Evolutionary conservation across 495 filamentous ascomycete species (phyloP), one percentile per base, ranked within the genome.

Genomic region (Neurospora cerealis): DNA sequence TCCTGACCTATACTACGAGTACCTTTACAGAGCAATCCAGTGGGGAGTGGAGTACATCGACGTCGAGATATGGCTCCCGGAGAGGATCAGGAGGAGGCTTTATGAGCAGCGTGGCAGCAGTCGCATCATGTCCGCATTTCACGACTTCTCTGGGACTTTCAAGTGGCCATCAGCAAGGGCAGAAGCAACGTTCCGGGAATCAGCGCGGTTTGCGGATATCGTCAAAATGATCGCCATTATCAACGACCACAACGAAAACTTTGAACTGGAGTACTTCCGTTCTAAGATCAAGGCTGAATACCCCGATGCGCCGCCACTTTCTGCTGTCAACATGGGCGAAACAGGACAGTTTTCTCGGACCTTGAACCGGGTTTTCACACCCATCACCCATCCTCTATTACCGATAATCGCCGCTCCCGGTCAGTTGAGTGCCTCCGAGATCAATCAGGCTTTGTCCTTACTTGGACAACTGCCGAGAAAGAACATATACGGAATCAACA

Each of bases 1-100:
- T 74, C 92, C 92, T 19, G 81, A 83, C 8, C 75, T 94, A 46
- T 94, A 90, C 80, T 93, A 91, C 81, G 86, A 90, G 70, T 94
- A 95, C 78, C 87, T 96, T 2, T 90, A 88, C 70, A 87, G 91
- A 19, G 93, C 92, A 0, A 91, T 95, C 69, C 91, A 93, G 74
- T 95, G 92, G 92, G 93, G 93, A 4, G 92, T 93, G 41, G 93
- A 95, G 79, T 96, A 95, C 79, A 90, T 96, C 69, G 93, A 96
- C 74, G 92, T 96, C 17, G 93, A 96, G 80, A 80, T 95, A 69
- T 94, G 93, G 92, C 86, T 95, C 19, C 93, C 93, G 9, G 93
- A 94, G 80, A 83, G 89, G 11, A 91, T 96, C 72, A 85, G 93
- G 71, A 83, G 83, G 69, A 85, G 80, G 46, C 82, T 96, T n/a